A percentile compares a stretch with the other conserved stretches of the same genome.
Evolutionary conservation across 345 rosid species (phyloP).

Genomic region (Aquilaria malaccensis): DNA sequence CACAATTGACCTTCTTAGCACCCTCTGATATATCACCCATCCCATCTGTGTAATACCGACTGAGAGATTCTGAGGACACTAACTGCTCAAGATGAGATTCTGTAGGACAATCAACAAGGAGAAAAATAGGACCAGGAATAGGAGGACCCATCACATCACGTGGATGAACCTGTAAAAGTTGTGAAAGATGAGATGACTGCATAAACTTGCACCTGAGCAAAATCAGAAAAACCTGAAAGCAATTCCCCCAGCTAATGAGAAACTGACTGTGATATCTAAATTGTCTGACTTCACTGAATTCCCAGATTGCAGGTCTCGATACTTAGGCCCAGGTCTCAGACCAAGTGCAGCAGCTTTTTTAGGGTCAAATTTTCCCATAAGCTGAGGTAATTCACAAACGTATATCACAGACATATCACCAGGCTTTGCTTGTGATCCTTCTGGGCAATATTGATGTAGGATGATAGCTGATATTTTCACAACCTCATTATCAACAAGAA

Average conservation of each 20-base stretch:
- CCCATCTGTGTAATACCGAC: constrained; percentile 39
- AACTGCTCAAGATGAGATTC: constrained; percentile 50
- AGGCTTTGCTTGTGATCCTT: constrained; percentile 35
- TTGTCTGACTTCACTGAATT: constrained; percentile 74
- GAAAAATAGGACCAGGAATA: constrained; percentile 78
- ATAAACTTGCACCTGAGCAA: constrained; percentile 2
- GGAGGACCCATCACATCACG: constrained; percentile 97
- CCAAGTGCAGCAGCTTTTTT: constrained; percentile 78
- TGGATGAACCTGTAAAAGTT: constrained; percentile 62
- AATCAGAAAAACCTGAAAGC: constrained; percentile 1
- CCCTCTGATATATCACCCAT: constrained; percentile 19
- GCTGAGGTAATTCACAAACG: constrained; percentile 80
- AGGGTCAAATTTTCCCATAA: constrained; percentile 78
- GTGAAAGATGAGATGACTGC: not conserved
- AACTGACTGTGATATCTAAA: constrained; percentile 59
- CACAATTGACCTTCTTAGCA: constrained; percentile 51
- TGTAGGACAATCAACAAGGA: constrained; percentile 92
- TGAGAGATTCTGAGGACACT: constrained; percentile 38
- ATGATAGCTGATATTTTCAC: constrained; percentile 81
- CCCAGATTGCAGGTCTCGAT: constrained; percentile 70
- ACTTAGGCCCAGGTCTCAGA: constrained; percentile 76
- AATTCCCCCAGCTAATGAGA: constrained; percentile 2
- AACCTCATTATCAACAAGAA: constrained; percentile 68
- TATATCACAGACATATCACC: constrained; percentile 86
- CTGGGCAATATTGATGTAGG: constrained; percentile 33